These are phyloP conservation scores for Panaeolus cyanescens DNA, from an alignment of 768 basidiomycete species.

Conservation along the genomic window DNA sequence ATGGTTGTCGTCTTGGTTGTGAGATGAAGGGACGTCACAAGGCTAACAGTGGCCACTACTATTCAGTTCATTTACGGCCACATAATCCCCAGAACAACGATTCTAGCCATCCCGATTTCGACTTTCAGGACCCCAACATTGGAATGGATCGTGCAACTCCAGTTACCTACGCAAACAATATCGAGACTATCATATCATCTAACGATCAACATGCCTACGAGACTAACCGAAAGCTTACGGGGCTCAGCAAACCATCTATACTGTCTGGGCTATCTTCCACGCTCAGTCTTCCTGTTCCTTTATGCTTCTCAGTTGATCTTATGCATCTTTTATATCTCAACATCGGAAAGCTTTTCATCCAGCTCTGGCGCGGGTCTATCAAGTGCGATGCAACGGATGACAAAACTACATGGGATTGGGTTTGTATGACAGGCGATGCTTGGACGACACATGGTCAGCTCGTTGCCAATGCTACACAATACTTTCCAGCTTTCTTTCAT, in stretches of 20 bases:
- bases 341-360: conserved; percentile 24
- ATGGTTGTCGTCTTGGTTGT: conserved; percentile 36
- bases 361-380: conserved; percentile 28
- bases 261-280: conserved; percentile 17
- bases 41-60: conserved; percentile 29
- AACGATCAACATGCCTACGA: conserved; percentile 19
- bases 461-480: conserved; percentile 21
- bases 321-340: conserved; percentile 35
- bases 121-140: not conserved
- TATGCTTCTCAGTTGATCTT: conserved; percentile 25
- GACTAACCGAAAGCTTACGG: conserved; percentile 21
- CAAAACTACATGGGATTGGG: conserved; percentile 25
- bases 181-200: conserved; percentile 14
- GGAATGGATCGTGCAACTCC: not conserved
- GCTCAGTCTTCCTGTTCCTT: conserved; percentile 21
- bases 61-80: conserved; percentile 28
- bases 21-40: conserved; percentile 31
- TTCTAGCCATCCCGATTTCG: conserved; percentile 22
- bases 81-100: conserved; percentile 20
- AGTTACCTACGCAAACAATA: conserved; percentile 14
- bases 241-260: conserved; percentile 35
- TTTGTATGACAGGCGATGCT: conserved; percentile 13
- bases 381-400: conserved; percentile 15
- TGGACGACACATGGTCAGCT: conserved; percentile 34
- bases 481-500: conserved; percentile 13